Percentiles rank a stretch among this genome's conserved stretches.
These are phyloP conservation scores for Pichia sorboxylosa DNA, from an alignment of 1,139 yeast genomes.

Conservation along the genomic window DNA sequence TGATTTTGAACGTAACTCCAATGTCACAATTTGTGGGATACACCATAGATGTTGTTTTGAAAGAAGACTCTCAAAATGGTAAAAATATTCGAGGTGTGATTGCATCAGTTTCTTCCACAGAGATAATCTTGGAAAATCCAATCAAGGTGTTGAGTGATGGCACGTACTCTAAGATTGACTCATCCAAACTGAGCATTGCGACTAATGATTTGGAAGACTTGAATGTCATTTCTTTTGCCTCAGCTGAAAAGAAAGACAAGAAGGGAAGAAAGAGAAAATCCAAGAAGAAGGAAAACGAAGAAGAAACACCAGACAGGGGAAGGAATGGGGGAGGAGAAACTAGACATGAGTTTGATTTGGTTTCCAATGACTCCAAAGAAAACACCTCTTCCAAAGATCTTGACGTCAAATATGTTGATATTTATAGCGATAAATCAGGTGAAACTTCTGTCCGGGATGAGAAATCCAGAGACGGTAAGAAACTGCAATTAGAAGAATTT, in stretches of 20 bases:
- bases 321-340: constrained; percentile 4
- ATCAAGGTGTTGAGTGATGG: constrained; percentile 3
- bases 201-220: constrained; percentile 35
- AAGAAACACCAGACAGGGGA: constrained; percentile 1
- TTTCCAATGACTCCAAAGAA: background rate
- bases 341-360: constrained; percentile 5
- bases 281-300: too few species aligned
- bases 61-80: constrained; percentile 31
- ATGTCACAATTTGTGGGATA: constrained; percentile 43
- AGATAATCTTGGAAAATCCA: constrained; percentile 25
- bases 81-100: constrained; percentile 35
- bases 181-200: constrained; percentile 20
- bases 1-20: too few species aligned
- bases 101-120: constrained; percentile 30
- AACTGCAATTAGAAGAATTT: constrained; percentile 54
- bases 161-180: constrained; percentile 4
- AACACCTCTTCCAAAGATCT: constrained; percentile 1
- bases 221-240: constrained; percentile 39
- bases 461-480: constrained; percentile 19
- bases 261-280: constrained; percentile 5
- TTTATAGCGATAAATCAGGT: constrained; percentile 4
- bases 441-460: background rate
- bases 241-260: constrained; percentile 19
- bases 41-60: constrained; percentile 38
- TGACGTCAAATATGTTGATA: constrained; percentile 7